A percentile compares a stretch with the other conserved stretches of the same genome.
phyloP scores from a whole-genome alignment of 2,329 filamentous ascomycete genomes.

The Trichocomaceae sp. region DNA sequence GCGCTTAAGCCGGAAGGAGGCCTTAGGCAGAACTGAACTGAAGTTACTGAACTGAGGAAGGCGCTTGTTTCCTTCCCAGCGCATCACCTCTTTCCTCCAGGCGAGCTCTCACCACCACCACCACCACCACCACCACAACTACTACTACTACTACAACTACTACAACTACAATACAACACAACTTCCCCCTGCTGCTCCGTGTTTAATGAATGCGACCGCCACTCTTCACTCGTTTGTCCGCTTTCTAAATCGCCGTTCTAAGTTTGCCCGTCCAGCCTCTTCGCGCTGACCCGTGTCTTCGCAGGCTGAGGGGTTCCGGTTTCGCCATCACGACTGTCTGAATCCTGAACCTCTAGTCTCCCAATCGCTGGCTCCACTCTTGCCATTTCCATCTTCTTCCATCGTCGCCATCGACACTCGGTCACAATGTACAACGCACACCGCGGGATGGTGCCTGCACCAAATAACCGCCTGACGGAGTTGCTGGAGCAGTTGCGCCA shows the following conservation, averaged over 20 bases:
- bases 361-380: background rate
- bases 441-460: constrained; percentile 69
- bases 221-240: background rate
- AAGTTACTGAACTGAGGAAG: too few relatives aligned
- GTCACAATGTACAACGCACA: constrained; percentile 74
- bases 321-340: background rate
- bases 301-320: constrained; percentile 4
- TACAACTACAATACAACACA: too few relatives aligned
- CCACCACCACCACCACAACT: too few relatives aligned
- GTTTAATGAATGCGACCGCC: background rate
- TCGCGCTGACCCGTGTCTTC: constrained; percentile 7
- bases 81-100: background rate
- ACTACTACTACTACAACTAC: too few relatives aligned
- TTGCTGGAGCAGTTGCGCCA: constrained; percentile 82
- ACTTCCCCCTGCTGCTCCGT: background rate
- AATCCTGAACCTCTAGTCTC: background rate
- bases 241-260: background rate
- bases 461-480: constrained; percentile 73
- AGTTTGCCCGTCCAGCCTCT: background rate
- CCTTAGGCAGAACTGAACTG: background rate
- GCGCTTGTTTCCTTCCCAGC: too few relatives aligned
- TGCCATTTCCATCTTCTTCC: background rate
- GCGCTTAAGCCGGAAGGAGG: background rate
- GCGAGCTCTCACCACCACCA: background rate
- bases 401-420: background rate